Base-by-base conservation (phyloP, 2,329 filamentous ascomycete species). In the Nemania bipapillata region DNA sequence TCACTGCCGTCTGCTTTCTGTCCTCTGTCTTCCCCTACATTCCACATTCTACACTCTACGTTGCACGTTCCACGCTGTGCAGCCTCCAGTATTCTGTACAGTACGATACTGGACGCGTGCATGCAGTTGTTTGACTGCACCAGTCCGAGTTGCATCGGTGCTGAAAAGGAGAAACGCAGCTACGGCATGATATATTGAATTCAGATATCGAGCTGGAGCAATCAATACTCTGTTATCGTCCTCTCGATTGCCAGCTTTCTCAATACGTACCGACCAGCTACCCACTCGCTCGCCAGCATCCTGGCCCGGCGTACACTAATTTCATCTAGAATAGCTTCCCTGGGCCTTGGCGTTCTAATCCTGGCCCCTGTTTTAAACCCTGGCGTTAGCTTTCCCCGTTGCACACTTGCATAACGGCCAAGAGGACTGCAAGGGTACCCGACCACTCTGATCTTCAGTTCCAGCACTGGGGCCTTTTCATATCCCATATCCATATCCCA, bases 391-490 rank as follows among this genome's bases (percentile, higher is more conserved):
- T 72, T 67, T 71, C 73, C 69, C 75, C 70, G 71, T 73, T 65
- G 69, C 63, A 59, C 63, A 70, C 71, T 74, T 74, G 77, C 77
- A 79, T 78, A 72, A 77, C 72, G 73, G 73, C 74, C 74, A 71
- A 75, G 74, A 74, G 72, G 71, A 71, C 71, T 72, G 65, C 70
- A 74, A 74, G 74, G 74, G 71, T 72, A 66, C 65, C 73, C 72
- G 70, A 72, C 74, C 73, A 74, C 69, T 74, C 71, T 73, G 71
- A 73, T 76, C 75, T 72, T 73, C 73, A 71, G 57, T 72, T 66
- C 71, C 72, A 73, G 73, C 74, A 75, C 68, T 68, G 68, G 60
- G 69, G 72, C 70, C 69, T 69, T 69, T 74, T 75, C 65, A 75
- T 74, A 75, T 74, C 73, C 40, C 65, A 75, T 74, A 75, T 74